These are phyloP conservation scores for Phaeotremella fagi DNA, from an alignment of 768 basidiomycete species.

Conservation along the genomic window DNA sequence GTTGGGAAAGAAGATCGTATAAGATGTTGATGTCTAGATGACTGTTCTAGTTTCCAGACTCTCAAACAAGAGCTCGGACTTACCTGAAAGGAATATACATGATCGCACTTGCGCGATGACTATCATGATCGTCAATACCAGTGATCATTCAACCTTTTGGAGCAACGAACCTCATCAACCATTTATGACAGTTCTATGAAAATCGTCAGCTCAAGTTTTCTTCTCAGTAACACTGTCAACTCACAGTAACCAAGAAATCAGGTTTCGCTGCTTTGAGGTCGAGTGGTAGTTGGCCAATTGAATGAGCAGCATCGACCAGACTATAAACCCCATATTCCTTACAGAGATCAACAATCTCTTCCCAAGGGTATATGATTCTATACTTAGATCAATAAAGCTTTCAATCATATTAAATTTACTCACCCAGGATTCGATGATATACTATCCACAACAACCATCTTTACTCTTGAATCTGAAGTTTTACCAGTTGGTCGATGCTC, in stretches of 20 bases:
- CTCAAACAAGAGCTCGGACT: slow-evolving; percentile 10
- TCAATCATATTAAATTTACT: slow-evolving; percentile 8
- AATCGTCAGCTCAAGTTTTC: neutral
- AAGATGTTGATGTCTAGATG: slow-evolving; percentile 34
- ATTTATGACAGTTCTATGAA: slow-evolving; percentile 74
- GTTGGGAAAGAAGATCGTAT: slow-evolving; percentile 38
- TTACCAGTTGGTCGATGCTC: slow-evolving; percentile 28
- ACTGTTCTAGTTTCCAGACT: neutral
- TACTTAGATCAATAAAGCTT: neutral
- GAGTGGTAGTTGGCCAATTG: slow-evolving; percentile 64
- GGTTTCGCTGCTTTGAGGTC: slow-evolving; percentile 58
- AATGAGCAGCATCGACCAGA: slow-evolving; percentile 75
- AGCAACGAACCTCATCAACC: slow-evolving; percentile 56
- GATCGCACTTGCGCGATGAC: slow-evolving; percentile 60
- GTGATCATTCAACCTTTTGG: neutral
- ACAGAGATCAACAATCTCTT: slow-evolving; percentile 63
- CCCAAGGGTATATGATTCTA: slow-evolving; percentile 63
- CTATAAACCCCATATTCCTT: slow-evolving; percentile 61
- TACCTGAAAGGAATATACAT: slow-evolving; percentile 69
- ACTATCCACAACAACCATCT: slow-evolving; percentile 63
- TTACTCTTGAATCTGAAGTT: slow-evolving; percentile 51
- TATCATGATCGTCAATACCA: slow-evolving; percentile 1
- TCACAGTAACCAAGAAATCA: slow-evolving; percentile 74
- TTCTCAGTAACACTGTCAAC: slow-evolving; percentile 22
- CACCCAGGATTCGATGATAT: slow-evolving; percentile 61